Evolutionary conservation across 352 stramenopile species (phyloP), one percentile per base, ranked within the genome.

Genomic region (Phytophthora kernoviae): DNA sequence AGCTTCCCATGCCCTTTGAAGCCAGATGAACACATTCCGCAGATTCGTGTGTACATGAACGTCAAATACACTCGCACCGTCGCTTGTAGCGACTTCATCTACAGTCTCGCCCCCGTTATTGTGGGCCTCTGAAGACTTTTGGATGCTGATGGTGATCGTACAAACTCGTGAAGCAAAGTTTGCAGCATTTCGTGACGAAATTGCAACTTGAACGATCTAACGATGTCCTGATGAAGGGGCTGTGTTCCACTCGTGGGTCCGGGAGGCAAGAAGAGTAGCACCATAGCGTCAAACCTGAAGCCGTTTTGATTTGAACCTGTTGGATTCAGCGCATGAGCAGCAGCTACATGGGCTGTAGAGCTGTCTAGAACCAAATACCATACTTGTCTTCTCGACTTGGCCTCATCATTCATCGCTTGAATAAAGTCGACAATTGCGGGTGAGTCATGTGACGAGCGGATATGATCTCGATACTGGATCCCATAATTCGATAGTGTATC

Each of bases 291-390:
- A 33, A 89, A 87, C 15, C 60, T 79, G 52, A 86, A 93, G 14
- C 81, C 79, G 54, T 68, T 68, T 15, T 77, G 76, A 62, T 83
- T 78, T 33, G 79, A 87, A 7, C 81, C 83, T 1, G 62, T 68
- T 1, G 81, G 79, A 42, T 90, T 79, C 15, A 90, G 60, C 22
- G 81, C 58, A 26, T 87, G 76, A 12, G 79, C 81, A 9, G 84
- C 81, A 33, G 81, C 77, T 46, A 89, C 62, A 47, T 93, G 83
- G 5, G 77, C 80, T 18, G 81, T 73, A 26, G 73, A 90, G 18
- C 72, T 81, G 42, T 91, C 75, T 53, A 93, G 66, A 15, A 93
- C 65, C 12, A 93, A 60, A 37, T 77, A 91, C 83, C 83, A 93
- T 0, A 84, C 64, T 42, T 93, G 73, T 20, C 85, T 82, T 21